Evolutionary conservation across 495 filamentous ascomycete species (phyloP).

Genomic region (Penicillium soppii): DNA sequence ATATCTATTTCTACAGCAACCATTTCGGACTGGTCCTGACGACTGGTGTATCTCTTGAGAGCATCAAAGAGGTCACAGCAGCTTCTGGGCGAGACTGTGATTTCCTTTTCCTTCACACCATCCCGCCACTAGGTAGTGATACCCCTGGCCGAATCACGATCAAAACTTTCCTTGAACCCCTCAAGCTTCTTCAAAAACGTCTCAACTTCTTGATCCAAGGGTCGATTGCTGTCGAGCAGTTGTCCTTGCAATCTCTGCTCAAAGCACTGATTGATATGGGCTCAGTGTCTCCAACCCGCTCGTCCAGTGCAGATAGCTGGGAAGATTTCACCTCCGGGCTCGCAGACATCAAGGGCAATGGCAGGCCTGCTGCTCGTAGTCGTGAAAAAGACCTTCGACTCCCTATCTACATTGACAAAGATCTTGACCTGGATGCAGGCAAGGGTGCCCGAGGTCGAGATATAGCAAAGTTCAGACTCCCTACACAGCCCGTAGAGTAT

Average conservation of each 20-base stretch:
- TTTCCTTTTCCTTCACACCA: slow-evolving; percentile 85
- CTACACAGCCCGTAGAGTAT: slow-evolving; percentile 76
- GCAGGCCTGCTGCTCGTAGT: slow-evolving; percentile 21
- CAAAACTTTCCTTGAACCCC: slow-evolving; percentile 88
- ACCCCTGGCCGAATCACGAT: slow-evolving; percentile 74
- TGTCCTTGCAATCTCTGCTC: slow-evolving; percentile 62
- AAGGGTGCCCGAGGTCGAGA: slow-evolving; percentile 48
- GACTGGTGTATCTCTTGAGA: slow-evolving; percentile 67
- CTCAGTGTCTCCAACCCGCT: slow-evolving; percentile 56
- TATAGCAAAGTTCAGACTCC: slow-evolving; percentile 77
- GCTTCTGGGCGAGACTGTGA: slow-evolving; percentile 89
- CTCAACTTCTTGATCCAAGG: slow-evolving; percentile 82
- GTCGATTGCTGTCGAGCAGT: slow-evolving; percentile 61
- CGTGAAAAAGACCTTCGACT: slow-evolving; percentile 55
- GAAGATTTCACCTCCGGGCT: slow-evolving; percentile 70
- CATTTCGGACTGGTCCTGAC: slow-evolving; percentile 89
- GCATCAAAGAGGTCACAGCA: slow-evolving; percentile 82
- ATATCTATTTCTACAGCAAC: slow-evolving; percentile 95
- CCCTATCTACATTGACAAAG: slow-evolving; percentile 62
- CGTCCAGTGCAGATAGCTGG: slow-evolving; percentile 86
- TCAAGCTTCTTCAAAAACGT: slow-evolving; percentile 76
- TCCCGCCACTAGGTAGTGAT: slow-evolving; percentile 56
- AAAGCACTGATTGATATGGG: slow-evolving; percentile 68
- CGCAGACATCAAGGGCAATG: slow-evolving; percentile 43
- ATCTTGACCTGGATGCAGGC: slow-evolving; percentile 50